phyloP scores from a whole-genome alignment of 306 rosid species.

The Cucurbita moschata region DNA sequence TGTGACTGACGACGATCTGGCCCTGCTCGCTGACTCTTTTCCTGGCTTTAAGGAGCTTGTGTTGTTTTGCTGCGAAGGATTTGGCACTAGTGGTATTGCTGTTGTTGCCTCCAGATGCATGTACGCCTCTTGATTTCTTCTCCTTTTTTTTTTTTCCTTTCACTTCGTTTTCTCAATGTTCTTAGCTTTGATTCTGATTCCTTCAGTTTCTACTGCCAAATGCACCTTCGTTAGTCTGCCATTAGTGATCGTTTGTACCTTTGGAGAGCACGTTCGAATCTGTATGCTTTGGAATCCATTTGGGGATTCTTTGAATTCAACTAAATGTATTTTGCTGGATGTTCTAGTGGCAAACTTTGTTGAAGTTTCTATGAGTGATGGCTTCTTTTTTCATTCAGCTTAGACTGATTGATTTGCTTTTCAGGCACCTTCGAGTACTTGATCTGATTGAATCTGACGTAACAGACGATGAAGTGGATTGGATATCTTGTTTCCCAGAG shows the following conservation, averaged over 20 bases:
- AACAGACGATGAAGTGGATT: slow-evolving; percentile 48
- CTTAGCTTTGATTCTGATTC: background rate
- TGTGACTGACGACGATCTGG: slow-evolving; percentile 50
- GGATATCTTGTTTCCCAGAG: slow-evolving; percentile 70
- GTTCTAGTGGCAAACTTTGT: background rate
- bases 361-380: background rate
- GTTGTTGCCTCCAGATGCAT: slow-evolving; percentile 52
- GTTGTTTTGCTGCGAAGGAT: slow-evolving; percentile 70
- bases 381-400: background rate
- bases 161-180: background rate
- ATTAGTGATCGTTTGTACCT: background rate
- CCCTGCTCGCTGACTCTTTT: slow-evolving; percentile 32
- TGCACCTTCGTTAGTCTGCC: background rate
- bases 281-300: background rate
- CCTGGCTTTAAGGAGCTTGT: slow-evolving; percentile 51
- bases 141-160: background rate
- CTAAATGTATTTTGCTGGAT: background rate
- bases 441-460: slow-evolving; percentile 67
- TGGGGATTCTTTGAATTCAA: background rate
- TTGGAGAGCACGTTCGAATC: background rate
- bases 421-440: slow-evolving; percentile 62
- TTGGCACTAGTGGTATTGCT: slow-evolving; percentile 61
- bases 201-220: background rate
- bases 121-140: slow-evolving; percentile 11
- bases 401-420: background rate